Conservation (phyloP, 2,329 filamentous ascomycete genomes). For the Hypoxylon sp. region DNA sequence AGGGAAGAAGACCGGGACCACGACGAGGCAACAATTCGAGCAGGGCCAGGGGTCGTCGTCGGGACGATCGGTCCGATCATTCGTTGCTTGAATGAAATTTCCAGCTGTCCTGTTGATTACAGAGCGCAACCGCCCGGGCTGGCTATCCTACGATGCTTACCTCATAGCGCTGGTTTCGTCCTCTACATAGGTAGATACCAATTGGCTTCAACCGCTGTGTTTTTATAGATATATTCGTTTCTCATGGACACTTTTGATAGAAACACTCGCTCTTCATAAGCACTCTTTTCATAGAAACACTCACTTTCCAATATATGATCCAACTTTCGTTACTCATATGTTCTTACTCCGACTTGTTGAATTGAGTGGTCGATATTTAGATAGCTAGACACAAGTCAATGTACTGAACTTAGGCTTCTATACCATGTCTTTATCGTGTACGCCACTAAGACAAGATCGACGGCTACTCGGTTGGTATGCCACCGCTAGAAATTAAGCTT, state of each 20-base stretch:
- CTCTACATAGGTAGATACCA: not conserved
- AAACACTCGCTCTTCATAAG: conserved; percentile 1
- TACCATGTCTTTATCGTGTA: not conserved
- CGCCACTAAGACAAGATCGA: not conserved
- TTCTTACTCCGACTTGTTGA: not conserved
- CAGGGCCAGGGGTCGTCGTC: not conserved
- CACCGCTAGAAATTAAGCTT: not conserved
- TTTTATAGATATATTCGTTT: not conserved
- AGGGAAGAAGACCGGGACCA: conserved; percentile 11
- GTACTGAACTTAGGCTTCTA: not conserved
- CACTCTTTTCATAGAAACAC: no score
- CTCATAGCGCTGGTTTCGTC: not conserved
- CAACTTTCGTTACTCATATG: not conserved
- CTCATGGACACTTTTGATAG: not conserved
- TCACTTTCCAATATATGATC: no score
- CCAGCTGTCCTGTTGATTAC: not conserved
- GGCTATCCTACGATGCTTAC: not conserved
- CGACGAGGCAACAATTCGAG: conserved; percentile 13
- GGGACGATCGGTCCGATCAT: not conserved
- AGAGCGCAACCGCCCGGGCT: not conserved
- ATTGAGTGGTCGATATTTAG: not conserved
- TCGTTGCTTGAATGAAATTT: conserved; percentile 4
- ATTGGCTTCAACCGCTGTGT: not conserved
- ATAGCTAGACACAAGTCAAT: not conserved
- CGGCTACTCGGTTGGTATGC: not conserved